Base-by-base conservation (phyloP, 2,329 filamentous ascomycete species). In the Tetracladium maxilliforme region DNA sequence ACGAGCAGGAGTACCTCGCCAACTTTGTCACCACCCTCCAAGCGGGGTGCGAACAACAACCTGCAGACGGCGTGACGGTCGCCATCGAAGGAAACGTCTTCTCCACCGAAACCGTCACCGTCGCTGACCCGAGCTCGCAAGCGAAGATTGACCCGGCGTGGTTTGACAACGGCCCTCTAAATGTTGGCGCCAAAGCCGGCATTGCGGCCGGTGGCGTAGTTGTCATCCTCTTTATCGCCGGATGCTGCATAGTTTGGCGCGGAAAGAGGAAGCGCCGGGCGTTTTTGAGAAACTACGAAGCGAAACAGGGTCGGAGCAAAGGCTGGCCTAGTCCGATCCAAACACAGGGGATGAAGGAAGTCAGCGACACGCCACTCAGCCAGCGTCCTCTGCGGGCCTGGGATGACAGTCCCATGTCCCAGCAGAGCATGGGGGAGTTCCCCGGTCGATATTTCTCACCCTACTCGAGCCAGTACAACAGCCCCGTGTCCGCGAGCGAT, bases 361-460 rank as follows among this genome's bases (percentile, higher is more conserved):
- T 43, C 25, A 40, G 39, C 35, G 61, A 66, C 34, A 66, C 64
- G 3, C 65, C 68, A 1, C 39, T 61, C 27, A 70, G 63, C 39
- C 61, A 69, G 39, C 49, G 49, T 28, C 64, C 66, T 0, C 44
- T 68, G 7, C 48, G 55, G 12, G 51, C 55, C 16, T 70, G 65
- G 64, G 58, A 61, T 14, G 60, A 65, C 33, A 68, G 25, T 22
- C 7, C 21, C 16, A 3, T 53, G 58, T 22, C 47, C 10, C 8
- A 10, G 21, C 21, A 46, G 30, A 31, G 37, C 0, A 55, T 51
- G 33, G 47, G 52, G 2, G n/a, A n/a, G n/a, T n/a, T n/a, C n/a
- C n/a, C n/a, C n/a, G n/a, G n/a, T n/a, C 56, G 52, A 6, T 68
- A 71, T 44, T 59, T 70, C 33, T 70, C 65, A 4, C 69, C 70